Base-by-base conservation (phyloP, 192 early-diverging fungal species). In the Linnemannia hyalina region DNA sequence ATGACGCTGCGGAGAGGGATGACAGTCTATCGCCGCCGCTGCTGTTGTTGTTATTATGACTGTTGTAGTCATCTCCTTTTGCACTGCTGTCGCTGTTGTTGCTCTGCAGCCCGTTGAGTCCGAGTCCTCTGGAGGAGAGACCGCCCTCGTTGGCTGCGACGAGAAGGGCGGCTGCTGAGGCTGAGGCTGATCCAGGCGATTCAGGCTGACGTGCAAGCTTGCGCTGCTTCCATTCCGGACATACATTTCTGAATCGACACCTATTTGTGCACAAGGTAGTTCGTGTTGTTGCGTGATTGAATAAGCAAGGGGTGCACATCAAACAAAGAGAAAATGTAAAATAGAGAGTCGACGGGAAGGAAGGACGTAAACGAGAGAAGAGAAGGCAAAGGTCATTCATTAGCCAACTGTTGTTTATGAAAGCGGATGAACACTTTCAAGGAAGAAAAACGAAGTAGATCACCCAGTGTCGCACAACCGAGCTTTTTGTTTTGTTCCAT, bases 201-300 rank as follows among this genome's bases (percentile, higher is more conserved):
- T 26, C 20, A 8, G 74, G 20, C 32, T 78, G 72, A 16, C 78
- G 78, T 22, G 75, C 7, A 16, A 54, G 80, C 29, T 70, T 80
- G 68, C 80, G 52, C 72, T 77, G 84, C 46, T 86, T 49, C 84
- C 84, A 86, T 70, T 86, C 84, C 23, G 84, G 84, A 75, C 84
- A 86, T 8, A 86, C 84, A 36, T 86, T 86, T 65, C 74, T 77
- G 68, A 86, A 86, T 18, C 84, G 78, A 74, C 84, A 86, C 2
- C 84, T 86, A 73, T 22, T 22, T 18, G n/a, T 35, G 13, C 49
- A 52, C 49, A 16, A 22, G 18, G 49, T 20, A 2, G 15, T 18
- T 18, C 4, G 3, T 49, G 15, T 49, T 15, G 15, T 18, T 20
- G 49, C 15, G 44, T 46, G 36, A 80, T 57, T 40, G 60, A 57